A percentile compares a stretch with the other conserved stretches of the same genome.
phyloP scores from a whole-genome alignment of 2,329 filamentous ascomycete species.

The Beauveria sp. region DNA sequence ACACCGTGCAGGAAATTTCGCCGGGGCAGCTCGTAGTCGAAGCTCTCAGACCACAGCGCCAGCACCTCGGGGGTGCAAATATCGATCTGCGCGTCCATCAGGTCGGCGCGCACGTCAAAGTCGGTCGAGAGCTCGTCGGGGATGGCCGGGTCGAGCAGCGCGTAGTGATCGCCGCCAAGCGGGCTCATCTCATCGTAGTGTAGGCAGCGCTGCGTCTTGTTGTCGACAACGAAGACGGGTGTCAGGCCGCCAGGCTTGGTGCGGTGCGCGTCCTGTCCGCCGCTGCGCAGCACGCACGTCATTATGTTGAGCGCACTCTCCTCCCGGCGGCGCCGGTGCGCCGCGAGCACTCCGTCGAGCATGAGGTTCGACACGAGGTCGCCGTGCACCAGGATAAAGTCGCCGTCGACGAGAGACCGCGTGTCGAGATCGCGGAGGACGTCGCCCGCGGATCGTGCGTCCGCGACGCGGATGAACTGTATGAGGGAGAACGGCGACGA shows the following conservation, averaged over 20 bases:
- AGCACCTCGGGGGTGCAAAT: constrained; percentile 96
- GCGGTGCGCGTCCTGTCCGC: constrained; percentile 60
- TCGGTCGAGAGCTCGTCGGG: constrained; percentile 61
- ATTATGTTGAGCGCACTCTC: constrained; percentile 93
- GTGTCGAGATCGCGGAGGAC: constrained; percentile 90
- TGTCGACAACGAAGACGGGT: constrained; percentile 81
- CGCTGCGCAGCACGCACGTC: constrained; percentile 85
- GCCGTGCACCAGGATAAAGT: constrained; percentile 89
- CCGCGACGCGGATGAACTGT: constrained; percentile 75
- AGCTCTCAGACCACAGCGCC: constrained; percentile 93
- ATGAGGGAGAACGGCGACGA: constrained; percentile 66
- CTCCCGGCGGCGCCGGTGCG: constrained; percentile 71
- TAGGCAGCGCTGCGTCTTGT: constrained; percentile 69
- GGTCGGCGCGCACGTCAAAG: constrained; percentile 75
- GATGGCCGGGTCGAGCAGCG: constrained; percentile 73
- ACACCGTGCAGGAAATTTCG: constrained; percentile 88
- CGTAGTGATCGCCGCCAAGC: constrained; percentile 53
- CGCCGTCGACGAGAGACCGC: constrained; percentile 74
- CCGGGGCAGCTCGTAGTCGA: constrained; percentile 87
- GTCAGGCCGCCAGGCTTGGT: constrained; percentile 69
- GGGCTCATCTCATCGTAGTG: constrained; percentile 90
- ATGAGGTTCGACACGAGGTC: constrained; percentile 86
- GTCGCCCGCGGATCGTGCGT: constrained; percentile 82
- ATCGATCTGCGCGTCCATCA: constrained; percentile 92
- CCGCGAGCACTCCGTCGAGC: constrained; percentile 69